Evolutionary conservation across 2,329 filamentous ascomycete genomes (phyloP), one percentile per base, ranked within the genome.

Genomic region (Apiospora arundinis): DNA sequence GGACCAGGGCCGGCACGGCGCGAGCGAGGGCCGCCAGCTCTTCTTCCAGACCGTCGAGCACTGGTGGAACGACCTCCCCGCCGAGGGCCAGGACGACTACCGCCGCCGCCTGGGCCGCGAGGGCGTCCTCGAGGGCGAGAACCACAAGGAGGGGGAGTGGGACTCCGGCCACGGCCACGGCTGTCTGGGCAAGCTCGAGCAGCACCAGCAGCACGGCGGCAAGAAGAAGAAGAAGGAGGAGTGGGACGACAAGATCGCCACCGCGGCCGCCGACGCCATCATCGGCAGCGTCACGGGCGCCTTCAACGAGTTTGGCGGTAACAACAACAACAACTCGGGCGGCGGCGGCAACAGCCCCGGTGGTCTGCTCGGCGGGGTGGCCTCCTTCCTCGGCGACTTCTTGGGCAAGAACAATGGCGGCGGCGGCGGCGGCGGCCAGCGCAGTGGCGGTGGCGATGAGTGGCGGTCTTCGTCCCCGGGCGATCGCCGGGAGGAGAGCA

Each of bases 81-180:
- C 91, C 6, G 80, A 83, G 45, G 89, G 91, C 71, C 88, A 90
- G 74, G 85, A 93, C 21, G 89, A 90, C 49, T 90, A 96, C 74
- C 92, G 94, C 70, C 82, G 87, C 68, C 92, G 95, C 82, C 88
- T 98, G 66, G 93, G 91, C 76, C 91, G 94, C 25, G 86, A 92
- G 0, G 95, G 95, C 71, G 94, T 98, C 67, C 81, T 91, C 79
- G 25, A 4, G 5, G 93, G 93, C 21, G 87, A 92, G 73, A 98
- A 98, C 82, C 95, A 98, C 83, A 95, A 94, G 81, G 91, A 93
- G 76, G 94, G 93, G 32, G 92, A 95, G 16, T 83, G 94, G n/a
- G 95, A 98, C 81, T 91, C 89, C 69, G 95, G 95, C 7, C 94
- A 97, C 79, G 94, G 94, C 69, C 66, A 68, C 66, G 66, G 66